Evolutionary conservation across 2,329 filamentous ascomycete species (phyloP).

Genomic region (Cytospora paraplurivora): DNA sequence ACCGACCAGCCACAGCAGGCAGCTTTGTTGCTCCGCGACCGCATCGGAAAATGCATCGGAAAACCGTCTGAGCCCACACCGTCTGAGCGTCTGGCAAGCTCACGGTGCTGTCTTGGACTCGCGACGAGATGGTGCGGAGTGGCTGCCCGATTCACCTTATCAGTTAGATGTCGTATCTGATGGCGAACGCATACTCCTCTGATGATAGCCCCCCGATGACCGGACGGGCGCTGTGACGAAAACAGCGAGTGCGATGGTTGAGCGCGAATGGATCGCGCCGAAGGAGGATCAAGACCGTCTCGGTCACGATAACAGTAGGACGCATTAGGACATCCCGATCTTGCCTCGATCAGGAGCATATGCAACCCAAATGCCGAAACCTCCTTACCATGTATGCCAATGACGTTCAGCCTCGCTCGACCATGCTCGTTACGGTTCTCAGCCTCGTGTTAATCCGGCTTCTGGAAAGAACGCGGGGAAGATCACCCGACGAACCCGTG

Average conservation of each 20-base stretch:
- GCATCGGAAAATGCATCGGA: neutral
- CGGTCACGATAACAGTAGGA: neutral
- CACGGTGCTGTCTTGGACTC: neutral
- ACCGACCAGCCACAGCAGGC: too few species aligned
- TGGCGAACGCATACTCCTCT: too few species aligned
- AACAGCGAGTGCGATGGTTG: neutral
- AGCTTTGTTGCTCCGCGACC: neutral
- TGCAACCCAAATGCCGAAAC: neutral
- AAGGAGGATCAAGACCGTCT: neutral
- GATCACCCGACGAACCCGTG: neutral
- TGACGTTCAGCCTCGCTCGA: neutral
- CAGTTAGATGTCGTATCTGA: too few species aligned
- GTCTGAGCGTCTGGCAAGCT: constrained; percentile 6
- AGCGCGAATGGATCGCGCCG: too few species aligned
- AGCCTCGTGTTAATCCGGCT: neutral
- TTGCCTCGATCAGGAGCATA: neutral
- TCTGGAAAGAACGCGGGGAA: neutral
- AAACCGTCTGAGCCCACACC: constrained; percentile 18
- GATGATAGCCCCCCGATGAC: constrained; percentile 7
- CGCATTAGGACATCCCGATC: neutral
- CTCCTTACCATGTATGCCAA: neutral
- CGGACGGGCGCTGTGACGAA: constrained; percentile 16
- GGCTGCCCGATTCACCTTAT: too few species aligned
- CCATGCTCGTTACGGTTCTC: neutral
- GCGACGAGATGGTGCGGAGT: too few species aligned